These are phyloP conservation scores for Collybia nuda DNA, from an alignment of 768 basidiomycete species.

Conservation along the genomic window DNA sequence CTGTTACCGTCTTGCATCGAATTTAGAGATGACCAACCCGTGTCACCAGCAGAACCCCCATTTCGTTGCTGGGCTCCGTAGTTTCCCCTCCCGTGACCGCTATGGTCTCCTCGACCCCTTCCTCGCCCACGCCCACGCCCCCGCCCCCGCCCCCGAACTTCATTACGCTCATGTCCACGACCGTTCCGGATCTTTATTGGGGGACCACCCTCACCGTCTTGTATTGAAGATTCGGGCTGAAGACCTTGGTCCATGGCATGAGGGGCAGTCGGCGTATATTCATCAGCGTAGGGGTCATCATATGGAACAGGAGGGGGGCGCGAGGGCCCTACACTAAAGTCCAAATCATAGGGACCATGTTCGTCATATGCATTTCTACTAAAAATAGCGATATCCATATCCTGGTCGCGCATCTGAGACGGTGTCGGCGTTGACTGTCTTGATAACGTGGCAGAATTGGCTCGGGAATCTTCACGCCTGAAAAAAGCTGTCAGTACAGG, in stretches of 20 bases:
- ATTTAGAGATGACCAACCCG: slow-evolving; percentile 15
- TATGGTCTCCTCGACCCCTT: slow-evolving; percentile 23
- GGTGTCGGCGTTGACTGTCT: slow-evolving; percentile 54
- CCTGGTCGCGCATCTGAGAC: slow-evolving; percentile 54
- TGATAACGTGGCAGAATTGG: slow-evolving; percentile 50
- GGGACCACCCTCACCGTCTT: neutral
- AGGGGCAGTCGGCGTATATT: slow-evolving; percentile 19
- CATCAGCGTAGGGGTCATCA: slow-evolving; percentile 74
- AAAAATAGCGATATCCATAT: slow-evolving; percentile 47
- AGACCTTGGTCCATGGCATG: neutral
- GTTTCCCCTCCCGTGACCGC: slow-evolving; percentile 26
- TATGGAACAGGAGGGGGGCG: slow-evolving; percentile 73
- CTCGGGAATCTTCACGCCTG: slow-evolving; percentile 56
- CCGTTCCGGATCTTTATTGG: slow-evolving; percentile 12
- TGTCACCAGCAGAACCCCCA: slow-evolving; percentile 10
- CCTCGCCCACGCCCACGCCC: slow-evolving; percentile 31
- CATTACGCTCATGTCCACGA: slow-evolving; percentile 38
- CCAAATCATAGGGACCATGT: slow-evolving; percentile 67
- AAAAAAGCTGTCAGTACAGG: slow-evolving; percentile 1
- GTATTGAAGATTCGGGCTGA: neutral
- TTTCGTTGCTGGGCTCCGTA: slow-evolving; percentile 12
- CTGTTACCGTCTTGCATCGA: slow-evolving; percentile 17
- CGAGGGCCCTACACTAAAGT: slow-evolving; percentile 52
- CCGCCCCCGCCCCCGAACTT: slow-evolving; percentile 36
- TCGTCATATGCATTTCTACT: slow-evolving; percentile 66